A percentile compares a stretch with the other conserved stretches of the same genome.
Conservation (phyloP, 2,329 filamentous ascomycete genomes). For the Cladosporium halotolerans region DNA sequence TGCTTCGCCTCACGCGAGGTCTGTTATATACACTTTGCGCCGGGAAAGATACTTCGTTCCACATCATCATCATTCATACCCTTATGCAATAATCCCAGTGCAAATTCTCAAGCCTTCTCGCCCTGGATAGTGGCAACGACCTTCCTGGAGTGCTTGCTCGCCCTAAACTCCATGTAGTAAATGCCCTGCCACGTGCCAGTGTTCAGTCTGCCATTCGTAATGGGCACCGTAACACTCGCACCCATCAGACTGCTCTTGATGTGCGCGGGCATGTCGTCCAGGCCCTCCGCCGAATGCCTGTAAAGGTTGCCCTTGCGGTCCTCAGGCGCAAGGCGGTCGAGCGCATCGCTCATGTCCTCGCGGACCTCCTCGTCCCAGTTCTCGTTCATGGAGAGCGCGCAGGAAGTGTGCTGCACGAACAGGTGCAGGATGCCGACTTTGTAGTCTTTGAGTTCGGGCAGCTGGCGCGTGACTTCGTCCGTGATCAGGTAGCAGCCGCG, state of each 20-base stretch:
- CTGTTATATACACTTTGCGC: no score
- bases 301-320: slow-evolving; percentile 65
- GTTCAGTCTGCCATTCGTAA: slow-evolving; percentile 72
- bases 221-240: slow-evolving; percentile 83
- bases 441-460: slow-evolving; percentile 78
- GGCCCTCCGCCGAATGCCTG: slow-evolving; percentile 77
- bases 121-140: slow-evolving; percentile 93
- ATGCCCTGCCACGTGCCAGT: slow-evolving; percentile 79
- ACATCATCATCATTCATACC: background rate
- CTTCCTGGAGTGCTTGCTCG: slow-evolving; percentile 66
- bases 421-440: slow-evolving; percentile 81
- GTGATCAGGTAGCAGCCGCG: slow-evolving; percentile 90
- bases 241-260: slow-evolving; percentile 88
- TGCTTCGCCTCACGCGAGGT: background rate
- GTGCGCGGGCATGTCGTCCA: slow-evolving; percentile 96
- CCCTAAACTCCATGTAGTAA: slow-evolving; percentile 89
- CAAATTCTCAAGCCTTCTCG: slow-evolving; percentile 47
- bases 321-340: slow-evolving; percentile 83
- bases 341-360: slow-evolving; percentile 84
- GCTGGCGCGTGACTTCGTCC: slow-evolving; percentile 59
- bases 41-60: background rate
- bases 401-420: slow-evolving; percentile 93
- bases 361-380: slow-evolving; percentile 85
- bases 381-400: slow-evolving; percentile 86
- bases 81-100: background rate